phyloP scores from a whole-genome alignment of 2,329 filamentous ascomycete species.

The Pseudogymnoascus sp. region DNA sequence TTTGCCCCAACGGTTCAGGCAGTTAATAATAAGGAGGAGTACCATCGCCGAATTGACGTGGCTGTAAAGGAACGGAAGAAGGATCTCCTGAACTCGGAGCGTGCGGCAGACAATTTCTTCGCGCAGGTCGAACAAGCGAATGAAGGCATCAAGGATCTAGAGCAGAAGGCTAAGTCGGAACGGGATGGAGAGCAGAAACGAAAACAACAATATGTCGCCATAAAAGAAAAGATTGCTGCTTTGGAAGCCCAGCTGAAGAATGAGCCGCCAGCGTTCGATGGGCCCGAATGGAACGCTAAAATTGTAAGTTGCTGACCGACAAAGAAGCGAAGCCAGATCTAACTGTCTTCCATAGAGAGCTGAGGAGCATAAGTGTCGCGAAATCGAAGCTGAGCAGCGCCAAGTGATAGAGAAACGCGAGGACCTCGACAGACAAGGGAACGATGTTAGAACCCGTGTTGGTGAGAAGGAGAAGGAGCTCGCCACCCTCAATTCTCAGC shows the following conservation, averaged over 20 bases:
- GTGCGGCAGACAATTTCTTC: conserved; percentile 38
- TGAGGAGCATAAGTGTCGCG: conserved; percentile 48
- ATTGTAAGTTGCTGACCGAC: conserved; percentile 46
- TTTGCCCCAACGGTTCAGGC: conserved; percentile 61
- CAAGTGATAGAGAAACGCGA: conserved; percentile 21
- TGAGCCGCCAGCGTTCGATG: conserved; percentile 59
- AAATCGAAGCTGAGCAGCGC: conserved; percentile 37
- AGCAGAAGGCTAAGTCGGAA: conserved; percentile 41
- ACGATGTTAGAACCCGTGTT: conserved; percentile 33
- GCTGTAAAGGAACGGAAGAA: conserved; percentile 48
- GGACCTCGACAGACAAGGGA: conserved; percentile 37
- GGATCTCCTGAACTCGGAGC: conserved; percentile 47
- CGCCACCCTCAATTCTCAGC: conserved; percentile 58
- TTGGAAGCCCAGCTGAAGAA: conserved; percentile 57
- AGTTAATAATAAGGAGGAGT: conserved; percentile 61
- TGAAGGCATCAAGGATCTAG: conserved; percentile 26
- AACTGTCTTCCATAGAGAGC: conserved; percentile 40
- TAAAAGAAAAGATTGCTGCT: conserved; percentile 50
- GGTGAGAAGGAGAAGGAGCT: conserved; percentile 41
- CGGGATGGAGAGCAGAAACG: conserved; percentile 39
- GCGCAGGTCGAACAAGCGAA: conserved; percentile 35
- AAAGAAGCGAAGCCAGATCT: not conserved
- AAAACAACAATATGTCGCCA: conserved; percentile 41
- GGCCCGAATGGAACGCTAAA: conserved; percentile 60
- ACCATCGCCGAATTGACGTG: conserved; percentile 48